Evolutionary conservation across 1,139 yeast species (phyloP), one percentile per base, ranked within the genome.

Genomic region (Casaregolazyma lundiana): DNA sequence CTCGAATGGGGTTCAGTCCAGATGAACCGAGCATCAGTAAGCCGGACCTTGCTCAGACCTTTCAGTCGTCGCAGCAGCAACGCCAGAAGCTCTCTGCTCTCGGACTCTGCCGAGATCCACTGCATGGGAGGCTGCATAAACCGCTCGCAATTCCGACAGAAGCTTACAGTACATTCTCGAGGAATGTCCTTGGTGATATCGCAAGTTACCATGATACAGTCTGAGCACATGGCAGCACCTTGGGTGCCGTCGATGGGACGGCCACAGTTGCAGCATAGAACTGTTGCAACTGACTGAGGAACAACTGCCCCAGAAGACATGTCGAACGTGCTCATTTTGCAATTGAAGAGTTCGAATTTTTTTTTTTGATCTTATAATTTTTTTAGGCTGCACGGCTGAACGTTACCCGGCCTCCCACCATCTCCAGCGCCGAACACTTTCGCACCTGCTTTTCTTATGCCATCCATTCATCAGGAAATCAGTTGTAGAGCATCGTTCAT

Each of bases 1-100:
- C 98, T 81, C 21, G 97, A 90, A 67, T 92, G 99, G 1, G 99
- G 98, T 68, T 92, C 99, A 0, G 99, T 92, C 99, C 99, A 92
- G 53, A 92, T 81, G 61, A 92, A 92, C 3, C 90, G 78, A 5
- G 98, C 98, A 70, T 94, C 98, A 26, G 90, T 81, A 51, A 92
- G 74, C 56, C 98, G 76, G 44, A 90, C 94, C 61, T 88, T 89
- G 54, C 79, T 83, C 57, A 94, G 74, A 46, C 98, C 98, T 60
- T 84, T 87, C 57, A 94, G 75, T 65, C 94, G 78, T 66, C 94
- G 80, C 57, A 92, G 72, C 72, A 97, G 86, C 45, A 94, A 70
- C 1, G 98, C 97, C 54, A 92, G 72, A 45, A 94, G 74, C 65
- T 92, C 98, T 65, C 98, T 75, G 26, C 95, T 84, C 69, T 94